Evolutionary conservation across 2,329 filamentous ascomycete species (phyloP), one percentile per base, ranked within the genome.

Genomic region (Fusarium drepaniforme): DNA sequence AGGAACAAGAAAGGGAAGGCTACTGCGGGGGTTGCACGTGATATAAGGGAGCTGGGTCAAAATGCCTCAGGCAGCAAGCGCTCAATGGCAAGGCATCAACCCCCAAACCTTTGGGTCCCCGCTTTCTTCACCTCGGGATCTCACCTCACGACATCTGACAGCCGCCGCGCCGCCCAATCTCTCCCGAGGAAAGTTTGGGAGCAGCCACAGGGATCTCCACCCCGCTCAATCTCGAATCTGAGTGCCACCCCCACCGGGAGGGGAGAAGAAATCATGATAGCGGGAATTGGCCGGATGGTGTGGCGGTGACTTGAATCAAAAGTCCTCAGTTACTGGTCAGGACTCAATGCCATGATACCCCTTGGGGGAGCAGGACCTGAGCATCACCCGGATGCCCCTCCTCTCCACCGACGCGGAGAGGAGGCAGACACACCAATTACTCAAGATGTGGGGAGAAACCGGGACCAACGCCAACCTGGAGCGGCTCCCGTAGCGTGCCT

Each of bases 391-490:
- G 13, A 33, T 53, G 46, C 61, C 70, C 66, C 61, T 64, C 35
- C 64, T 67, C 69, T 68, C 72, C 63, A 73, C 68, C 71, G 65
- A 73, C 46, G 58, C 64, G 57, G 56, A 44, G 23, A 44, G 35
- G 21, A 62, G 64, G 40, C 37, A 57, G 68, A 33, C 42, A 72
- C 69, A 61, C 71, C 69, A 67, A 59, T 59, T 40, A 59, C 61
- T 57, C 68, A 75, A 70, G 71, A 42, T 77, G 76, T 78, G 76
- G 76, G 76, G 76, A 78, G 75, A 78, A 75, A 78, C 74, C 76
- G 76, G 76, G 64, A 70, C 37, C 51, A 57, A 57, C 35, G 62
- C 64, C 67, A 64, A 58, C 44, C n/a, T 67, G 37, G 61, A 75
- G 73, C 71, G 68, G 72, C 72, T 73, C 72, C 72, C 70, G 73